phyloP scores from a whole-genome alignment of 805 yeast genomes.

The Monosporozyma aerobia region DNA sequence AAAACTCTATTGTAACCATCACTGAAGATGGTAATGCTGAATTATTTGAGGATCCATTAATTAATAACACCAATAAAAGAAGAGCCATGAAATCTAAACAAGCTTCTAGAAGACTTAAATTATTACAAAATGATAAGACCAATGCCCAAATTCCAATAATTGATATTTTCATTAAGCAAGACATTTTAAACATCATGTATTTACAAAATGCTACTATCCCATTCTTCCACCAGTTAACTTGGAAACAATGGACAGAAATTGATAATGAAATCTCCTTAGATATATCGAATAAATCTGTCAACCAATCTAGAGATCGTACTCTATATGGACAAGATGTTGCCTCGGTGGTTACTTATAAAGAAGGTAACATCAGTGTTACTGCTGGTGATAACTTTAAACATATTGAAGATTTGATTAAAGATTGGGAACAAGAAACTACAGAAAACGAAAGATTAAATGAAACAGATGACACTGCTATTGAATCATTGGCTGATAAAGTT shows the following conservation, averaged over 20 bases:
- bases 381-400: conserved; percentile 57
- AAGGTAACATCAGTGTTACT: conserved; percentile 49
- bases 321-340: conserved; percentile 37
- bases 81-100: conserved; percentile 46
- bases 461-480: conserved; percentile 33
- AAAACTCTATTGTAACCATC: conserved; percentile 33
- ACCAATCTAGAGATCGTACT: conserved; percentile 13
- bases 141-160: conserved; percentile 17
- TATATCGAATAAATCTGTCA: conserved; percentile 3
- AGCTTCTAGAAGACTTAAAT: conserved; percentile 36
- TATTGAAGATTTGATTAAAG: conserved; percentile 37
- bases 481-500: conserved; percentile 45
- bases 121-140: conserved; percentile 32
- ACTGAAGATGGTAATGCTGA: conserved; percentile 74
- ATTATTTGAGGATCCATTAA: conserved; percentile 52
- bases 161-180: conserved; percentile 27
- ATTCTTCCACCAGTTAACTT: conserved; percentile 44
- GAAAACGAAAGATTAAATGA: conserved; percentile 37
- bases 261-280: conserved; percentile 33
- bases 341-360: conserved; percentile 48
- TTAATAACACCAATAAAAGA: conserved; percentile 31
- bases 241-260: conserved; percentile 29
- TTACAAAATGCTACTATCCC: conserved; percentile 51
- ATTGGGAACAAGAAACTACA: conserved; percentile 32
- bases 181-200: conserved; percentile 46